Base-by-base conservation (phyloP, 345 rosid species). In the Corchorus capsularis region DNA sequence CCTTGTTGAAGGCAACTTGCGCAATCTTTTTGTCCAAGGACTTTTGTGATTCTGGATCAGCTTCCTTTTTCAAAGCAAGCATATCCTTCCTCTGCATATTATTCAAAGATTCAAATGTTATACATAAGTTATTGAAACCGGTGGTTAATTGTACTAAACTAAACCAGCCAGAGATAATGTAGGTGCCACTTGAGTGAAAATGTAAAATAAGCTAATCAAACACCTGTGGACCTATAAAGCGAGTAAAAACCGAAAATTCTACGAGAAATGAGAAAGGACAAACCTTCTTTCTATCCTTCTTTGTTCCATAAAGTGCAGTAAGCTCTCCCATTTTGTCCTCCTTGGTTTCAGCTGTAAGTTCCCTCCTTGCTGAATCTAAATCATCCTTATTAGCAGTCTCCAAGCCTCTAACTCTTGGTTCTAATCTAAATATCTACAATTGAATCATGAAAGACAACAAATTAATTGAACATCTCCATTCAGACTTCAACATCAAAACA, bases 391-490 rank as follows among this genome's bases (percentile, higher is more conserved):
- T 88, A 47, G 59, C 81, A 53, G 66, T 10, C 63, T 75, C 85
- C 15, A 52, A 50, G 49, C 37, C 52, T 63, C 77, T 81, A 78
- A 89, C 69, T 66, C 77, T 83, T 6, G 94, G 91, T 65, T 92
- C 97, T 90, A 94, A 75, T 82, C 97, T 89, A n/a, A 92, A 75
- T 77, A 94, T 82, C 98, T 94, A 75, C 39, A 78, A 62, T n/a
- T 54, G 43, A 77, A 6, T 5, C 66, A 55, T 6, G 12, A 46
- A 66, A 63, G 8, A 16, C 49, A 22, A 11, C 0, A 74, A 3
- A 67, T 15, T 16, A 70, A 35, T 12, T 15, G 35, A 19, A 79
- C 13, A 71, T 32, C 41, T 49, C 27, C 45, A 43, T 39, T 63
- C 56, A 47, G 27, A 54, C 45, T 53, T 39, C 41, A 60, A 45